Evolutionary conservation across 192 early-diverging fungal species (phyloP).

Genomic region (Geranomyces michiganensis): DNA sequence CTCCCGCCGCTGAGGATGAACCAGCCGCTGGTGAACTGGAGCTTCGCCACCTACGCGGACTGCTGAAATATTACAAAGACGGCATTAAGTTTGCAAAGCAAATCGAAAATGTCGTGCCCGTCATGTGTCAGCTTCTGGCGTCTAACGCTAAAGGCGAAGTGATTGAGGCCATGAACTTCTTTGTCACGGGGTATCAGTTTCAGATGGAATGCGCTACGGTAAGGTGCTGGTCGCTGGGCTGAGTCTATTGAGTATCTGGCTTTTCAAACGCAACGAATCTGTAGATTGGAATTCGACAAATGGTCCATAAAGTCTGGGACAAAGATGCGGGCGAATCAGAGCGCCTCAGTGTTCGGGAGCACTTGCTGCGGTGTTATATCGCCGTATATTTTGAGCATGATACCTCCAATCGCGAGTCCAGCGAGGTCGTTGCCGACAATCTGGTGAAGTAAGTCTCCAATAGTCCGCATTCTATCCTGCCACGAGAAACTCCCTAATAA

Average conservation of each 20-base stretch:
- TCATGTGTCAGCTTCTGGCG: conserved; percentile 80
- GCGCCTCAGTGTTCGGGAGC: conserved; percentile 50
- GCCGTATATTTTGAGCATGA: conserved; percentile 75
- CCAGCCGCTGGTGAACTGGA: conserved; percentile 31
- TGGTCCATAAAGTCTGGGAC: conserved; percentile 94
- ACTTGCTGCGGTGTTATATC: conserved; percentile 78
- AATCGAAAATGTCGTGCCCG: conserved; percentile 75
- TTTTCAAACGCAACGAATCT: background rate
- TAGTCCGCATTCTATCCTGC: background rate
- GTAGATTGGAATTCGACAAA: conserved; percentile 84
- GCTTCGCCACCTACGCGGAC: conserved; percentile 38
- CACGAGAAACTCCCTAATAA: background rate
- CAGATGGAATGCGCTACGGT: conserved; percentile 80
- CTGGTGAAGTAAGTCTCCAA: conserved; percentile 57
- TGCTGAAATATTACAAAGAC: conserved; percentile 81
- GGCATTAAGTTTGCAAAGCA: conserved; percentile 85
- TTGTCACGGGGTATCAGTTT: conserved; percentile 81
- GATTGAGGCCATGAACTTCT: conserved; percentile 94
- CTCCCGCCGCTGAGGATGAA: background rate
- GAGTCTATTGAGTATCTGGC: conserved; percentile 1
- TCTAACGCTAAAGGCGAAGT: conserved; percentile 93
- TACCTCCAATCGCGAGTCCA: background rate
- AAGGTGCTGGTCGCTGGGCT: conserved; percentile 24
- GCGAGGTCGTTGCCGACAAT: conserved; percentile 62
- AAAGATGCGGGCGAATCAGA: conserved; percentile 54